These are phyloP conservation scores for Teratosphaeria epicoccoides DNA, from an alignment of 2,329 filamentous ascomycete species.

Conservation along the genomic window DNA sequence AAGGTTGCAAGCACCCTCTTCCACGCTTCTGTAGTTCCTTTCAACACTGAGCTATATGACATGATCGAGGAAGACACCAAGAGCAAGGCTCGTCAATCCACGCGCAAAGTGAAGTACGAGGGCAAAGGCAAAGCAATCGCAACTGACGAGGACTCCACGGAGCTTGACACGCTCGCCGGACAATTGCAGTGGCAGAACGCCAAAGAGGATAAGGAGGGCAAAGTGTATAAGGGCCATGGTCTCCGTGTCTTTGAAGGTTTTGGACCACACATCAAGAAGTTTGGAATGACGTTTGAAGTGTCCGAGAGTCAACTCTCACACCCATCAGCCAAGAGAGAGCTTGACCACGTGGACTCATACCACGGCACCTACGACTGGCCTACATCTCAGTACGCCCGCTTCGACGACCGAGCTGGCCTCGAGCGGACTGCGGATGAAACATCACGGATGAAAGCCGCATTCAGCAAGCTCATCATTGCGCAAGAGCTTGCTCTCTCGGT, in stretches of 20 bases:
- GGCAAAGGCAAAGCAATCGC: constrained; percentile 11
- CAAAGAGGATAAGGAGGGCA: constrained; percentile 27
- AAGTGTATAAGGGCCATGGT: constrained; percentile 45
- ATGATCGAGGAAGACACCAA: constrained; percentile 34
- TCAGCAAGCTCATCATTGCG: constrained; percentile 46
- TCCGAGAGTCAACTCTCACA: constrained; percentile 40
- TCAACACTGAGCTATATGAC: constrained; percentile 53
- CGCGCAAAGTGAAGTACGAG: background rate
- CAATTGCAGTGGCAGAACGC: constrained; percentile 33
- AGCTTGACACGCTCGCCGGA: background rate
- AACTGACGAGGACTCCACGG: constrained; percentile 5
- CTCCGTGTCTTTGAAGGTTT: constrained; percentile 53
- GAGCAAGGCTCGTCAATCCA: constrained; percentile 4
- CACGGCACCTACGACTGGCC: constrained; percentile 60
- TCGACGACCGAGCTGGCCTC: constrained; percentile 47
- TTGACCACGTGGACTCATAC: constrained; percentile 46
- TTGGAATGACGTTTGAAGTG: constrained; percentile 60
- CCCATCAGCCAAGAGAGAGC: constrained; percentile 47
- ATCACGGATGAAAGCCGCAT: constrained; percentile 49
- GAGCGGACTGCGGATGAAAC: constrained; percentile 56
- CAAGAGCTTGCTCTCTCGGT: constrained; percentile 57
- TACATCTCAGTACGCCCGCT: constrained; percentile 47
- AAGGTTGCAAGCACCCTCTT: constrained; percentile 51
- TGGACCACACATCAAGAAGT: constrained; percentile 49
- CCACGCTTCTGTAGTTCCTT: constrained; percentile 53